Percentiles rank a stretch among this genome's conserved stretches.
Conservation (phyloP, 2,329 filamentous ascomycete genomes). For the Tolypocladium capitatum region DNA sequence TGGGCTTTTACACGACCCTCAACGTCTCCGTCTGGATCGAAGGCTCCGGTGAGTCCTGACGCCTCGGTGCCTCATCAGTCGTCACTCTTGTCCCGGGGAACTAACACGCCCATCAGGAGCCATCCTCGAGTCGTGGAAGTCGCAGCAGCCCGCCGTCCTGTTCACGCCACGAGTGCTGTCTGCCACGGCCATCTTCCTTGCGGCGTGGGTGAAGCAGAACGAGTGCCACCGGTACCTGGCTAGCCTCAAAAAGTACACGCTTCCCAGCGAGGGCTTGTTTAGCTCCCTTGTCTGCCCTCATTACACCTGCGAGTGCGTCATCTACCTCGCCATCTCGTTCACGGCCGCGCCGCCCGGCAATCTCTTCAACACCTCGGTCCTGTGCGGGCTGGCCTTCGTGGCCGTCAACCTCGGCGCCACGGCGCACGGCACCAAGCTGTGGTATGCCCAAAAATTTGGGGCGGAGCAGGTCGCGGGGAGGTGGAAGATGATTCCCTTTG, state of each 20-base stretch:
- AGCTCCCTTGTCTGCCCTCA: conserved; percentile 67
- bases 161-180: conserved; percentile 19
- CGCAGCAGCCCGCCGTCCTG: conserved; percentile 5
- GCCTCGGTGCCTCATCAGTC: not conserved
- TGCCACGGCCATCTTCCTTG: conserved; percentile 49
- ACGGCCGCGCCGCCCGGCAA: conserved; percentile 55
- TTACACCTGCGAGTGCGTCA: conserved; percentile 75
- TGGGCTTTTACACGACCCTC: conserved; percentile 63
- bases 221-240: conserved; percentile 58
- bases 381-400: conserved; percentile 61
- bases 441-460: conserved; percentile 71
- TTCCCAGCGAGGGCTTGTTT: conserved; percentile 65
- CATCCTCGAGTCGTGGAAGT: conserved; percentile 20
- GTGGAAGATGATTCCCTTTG: conserved; percentile 65
- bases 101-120: conserved; percentile 11
- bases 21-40: conserved; percentile 76
- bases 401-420: conserved; percentile 69
- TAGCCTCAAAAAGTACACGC: conserved; percentile 64
- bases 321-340: conserved; percentile 70
- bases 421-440: conserved; percentile 61
- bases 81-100: not conserved
- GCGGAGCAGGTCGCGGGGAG: conserved; percentile 43
- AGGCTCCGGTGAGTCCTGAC: conserved; percentile 45
- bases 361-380: conserved; percentile 58
- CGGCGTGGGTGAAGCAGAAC: conserved; percentile 62